Conservation (phyloP, 2,329 filamentous ascomycete genomes). For the Nemania sp. region DNA sequence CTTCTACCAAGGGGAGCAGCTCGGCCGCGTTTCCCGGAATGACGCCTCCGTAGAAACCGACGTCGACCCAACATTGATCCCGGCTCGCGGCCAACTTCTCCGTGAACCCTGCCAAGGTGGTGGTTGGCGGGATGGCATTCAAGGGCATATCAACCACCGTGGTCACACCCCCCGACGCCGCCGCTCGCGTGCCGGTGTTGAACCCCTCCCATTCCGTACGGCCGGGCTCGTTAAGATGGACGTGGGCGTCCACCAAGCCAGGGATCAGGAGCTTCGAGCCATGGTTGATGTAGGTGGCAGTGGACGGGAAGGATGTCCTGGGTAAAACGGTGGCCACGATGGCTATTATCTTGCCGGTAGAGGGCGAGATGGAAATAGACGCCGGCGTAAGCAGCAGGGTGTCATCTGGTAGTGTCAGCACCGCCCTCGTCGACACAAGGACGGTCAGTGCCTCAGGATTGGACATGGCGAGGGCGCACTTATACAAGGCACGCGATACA, state of each 20-base stretch:
- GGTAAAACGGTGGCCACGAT: conserved; percentile 78
- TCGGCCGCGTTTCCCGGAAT: conserved; percentile 86
- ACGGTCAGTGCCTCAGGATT: conserved; percentile 62
- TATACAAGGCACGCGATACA: conserved; percentile 16
- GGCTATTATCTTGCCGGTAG: conserved; percentile 82
- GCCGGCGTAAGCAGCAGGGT: conserved; percentile 72
- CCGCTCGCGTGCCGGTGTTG: conserved; percentile 89
- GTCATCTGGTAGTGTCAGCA: conserved; percentile 72
- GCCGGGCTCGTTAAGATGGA: conserved; percentile 96
- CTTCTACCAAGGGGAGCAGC: conserved; percentile 77
- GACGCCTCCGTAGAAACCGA: conserved; percentile 96
- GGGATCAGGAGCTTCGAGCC: conserved; percentile 84
- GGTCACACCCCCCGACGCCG: conserved; percentile 93
- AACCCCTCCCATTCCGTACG: conserved; percentile 99
- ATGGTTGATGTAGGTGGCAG: conserved; percentile 79
- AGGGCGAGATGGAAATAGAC: conserved; percentile 77
- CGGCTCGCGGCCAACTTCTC: conserved; percentile 84
- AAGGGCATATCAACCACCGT: conserved; percentile 98
- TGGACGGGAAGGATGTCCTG: conserved; percentile 70
- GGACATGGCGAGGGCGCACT: conserved; percentile 30
- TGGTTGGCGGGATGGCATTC: conserved; percentile 96
- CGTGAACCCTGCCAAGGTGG: conserved; percentile 78
- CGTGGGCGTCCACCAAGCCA: conserved; percentile 93
- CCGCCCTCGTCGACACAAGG: conserved; percentile 80
- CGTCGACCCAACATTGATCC: conserved; percentile 95